A percentile compares a stretch with the other conserved stretches of the same genome.
phyloP scores from a whole-genome alignment of 2,329 filamentous ascomycete genomes.

The Aspergillus aculeatus region DNA sequence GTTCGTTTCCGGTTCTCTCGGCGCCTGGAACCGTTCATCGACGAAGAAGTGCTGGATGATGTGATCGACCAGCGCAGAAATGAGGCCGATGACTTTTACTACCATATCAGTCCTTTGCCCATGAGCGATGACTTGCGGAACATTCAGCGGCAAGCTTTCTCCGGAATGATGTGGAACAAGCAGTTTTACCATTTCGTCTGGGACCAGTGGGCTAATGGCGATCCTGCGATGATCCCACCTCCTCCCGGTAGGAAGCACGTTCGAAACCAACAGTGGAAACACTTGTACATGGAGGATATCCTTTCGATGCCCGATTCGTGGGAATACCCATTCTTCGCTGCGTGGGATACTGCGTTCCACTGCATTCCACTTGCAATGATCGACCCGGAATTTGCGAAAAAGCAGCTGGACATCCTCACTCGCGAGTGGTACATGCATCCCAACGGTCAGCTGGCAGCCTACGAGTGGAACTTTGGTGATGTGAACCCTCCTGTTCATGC shows the following conservation, averaged over 20 bases:
- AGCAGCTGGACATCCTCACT: conserved; percentile 93
- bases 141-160: conserved; percentile 90
- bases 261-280: conserved; percentile 87
- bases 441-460: conserved; percentile 90
- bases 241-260: conserved; percentile 75
- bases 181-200: conserved; percentile 96
- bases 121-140: conserved; percentile 93
- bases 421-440: conserved; percentile 99
- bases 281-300: conserved; percentile 92
- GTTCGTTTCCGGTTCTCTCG: conserved; percentile 86
- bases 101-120: conserved; percentile 83
- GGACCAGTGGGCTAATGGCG: conserved; percentile 97
- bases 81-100: conserved; percentile 97
- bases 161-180: conserved; percentile 98
- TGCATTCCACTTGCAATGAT: conserved; percentile 96
- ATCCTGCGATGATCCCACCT: conserved; percentile 83
- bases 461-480: conserved; percentile 97
- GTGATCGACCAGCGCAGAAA: conserved; percentile 79
- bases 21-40: conserved; percentile 72
- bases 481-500: conserved; percentile 96
- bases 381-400: conserved; percentile 96
- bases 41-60: conserved; percentile 90
- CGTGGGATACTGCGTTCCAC: conserved; percentile 96
- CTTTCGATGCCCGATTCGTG: conserved; percentile 97
- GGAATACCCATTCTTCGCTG: conserved; percentile 98